Base-by-base conservation (phyloP, 768 basidiomycete genomes). In the Boletus reticuloceps region DNA sequence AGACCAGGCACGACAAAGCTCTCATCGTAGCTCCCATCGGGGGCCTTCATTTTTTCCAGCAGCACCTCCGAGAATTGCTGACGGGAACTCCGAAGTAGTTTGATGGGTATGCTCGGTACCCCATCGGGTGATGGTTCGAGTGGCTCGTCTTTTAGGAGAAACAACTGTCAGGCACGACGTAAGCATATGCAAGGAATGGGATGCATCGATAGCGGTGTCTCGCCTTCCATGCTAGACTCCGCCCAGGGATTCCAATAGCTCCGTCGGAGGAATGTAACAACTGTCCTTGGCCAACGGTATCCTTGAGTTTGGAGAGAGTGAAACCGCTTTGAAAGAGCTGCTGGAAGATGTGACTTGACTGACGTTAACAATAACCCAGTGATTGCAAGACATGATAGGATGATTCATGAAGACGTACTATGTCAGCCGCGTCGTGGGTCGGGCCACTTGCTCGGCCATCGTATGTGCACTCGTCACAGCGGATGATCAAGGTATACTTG, bases 221-320 rank as follows among this genome's bases (percentile, higher is more conserved):
- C 44, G 56, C 91, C 86, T 93, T 94, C 91, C 91, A 94, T 49
- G 83, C 84, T 53, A 94, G 71, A 70, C 91, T 91, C 63, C 91
- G 77, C n/a, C 91, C 91, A 53, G 82, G 70, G 9, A 88, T 75
- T 46, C 80, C 83, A 34, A 76, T 67, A 4, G 72, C 65, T 51
- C 70, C 72, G 51, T 77, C 72, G 5, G 73, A 66, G 25, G 73
- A 63, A 47, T 70, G 66, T 59, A 86, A 80, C 17, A 92, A 68
- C 16, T 82, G 79, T 63, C 85, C 85, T 54, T 80, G 77, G 16
- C 88, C 71, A 12, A 83, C 80, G 36, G 80, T 77, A 68, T 93
- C 88, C 67, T 82, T 83, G 58, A 89, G 70, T 69, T 85, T 88
- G 42, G 83, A 79, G 31, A 86, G 74, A 48, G 81, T 79, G 41